Percentiles rank a stretch among this genome's conserved stretches.
Evolutionary conservation across 148 eudicot genomes (phyloP).

Genomic region (Chenopodium formosanum): DNA sequence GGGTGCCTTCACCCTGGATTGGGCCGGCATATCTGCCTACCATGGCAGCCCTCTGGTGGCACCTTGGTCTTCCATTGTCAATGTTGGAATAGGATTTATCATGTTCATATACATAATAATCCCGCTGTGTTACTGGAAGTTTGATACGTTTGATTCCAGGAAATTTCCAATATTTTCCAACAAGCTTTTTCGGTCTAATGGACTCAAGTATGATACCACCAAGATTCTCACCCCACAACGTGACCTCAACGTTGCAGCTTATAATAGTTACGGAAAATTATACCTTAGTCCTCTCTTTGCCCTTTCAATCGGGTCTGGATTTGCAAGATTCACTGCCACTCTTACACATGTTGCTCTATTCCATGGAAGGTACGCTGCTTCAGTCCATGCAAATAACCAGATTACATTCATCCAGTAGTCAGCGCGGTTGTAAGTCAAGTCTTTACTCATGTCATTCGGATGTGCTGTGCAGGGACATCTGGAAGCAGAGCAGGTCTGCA

Average conservation of each 20-base stretch:
- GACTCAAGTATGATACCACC: conserved; percentile 79
- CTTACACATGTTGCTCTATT: conserved; percentile 89
- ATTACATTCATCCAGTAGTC: conserved; percentile 1
- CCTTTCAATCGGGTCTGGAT: conserved; percentile 95
- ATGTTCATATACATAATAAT: conserved; percentile 89
- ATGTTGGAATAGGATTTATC: conserved; percentile 80
- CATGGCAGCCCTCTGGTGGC: conserved; percentile 95
- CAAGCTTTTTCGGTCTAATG: conserved; percentile 69
- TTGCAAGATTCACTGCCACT: conserved; percentile 88
- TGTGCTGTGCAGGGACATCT: conserved; percentile 62
- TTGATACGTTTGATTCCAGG: conserved; percentile 73
- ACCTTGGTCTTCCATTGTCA: conserved; percentile 87
- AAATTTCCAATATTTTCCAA: conserved; percentile 91
- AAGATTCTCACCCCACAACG: conserved; percentile 80
- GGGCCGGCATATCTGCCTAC: conserved; percentile 99
- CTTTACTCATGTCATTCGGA: not conserved
- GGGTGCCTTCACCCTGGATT: conserved; percentile 96
- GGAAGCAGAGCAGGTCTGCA: conserved; percentile 88
- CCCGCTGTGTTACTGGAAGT: conserved; percentile 96
- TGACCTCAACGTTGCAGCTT: conserved; percentile 80
- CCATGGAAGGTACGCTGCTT: conserved; percentile 68
- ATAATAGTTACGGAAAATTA: conserved; percentile 75
- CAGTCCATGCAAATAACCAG: not conserved
- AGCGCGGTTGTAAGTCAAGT: not conserved
- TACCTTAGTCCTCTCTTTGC: conserved; percentile 97